These are phyloP conservation scores for Pinus taeda DNA, from an alignment of 75 land plant species.

Conservation along the genomic window DNA sequence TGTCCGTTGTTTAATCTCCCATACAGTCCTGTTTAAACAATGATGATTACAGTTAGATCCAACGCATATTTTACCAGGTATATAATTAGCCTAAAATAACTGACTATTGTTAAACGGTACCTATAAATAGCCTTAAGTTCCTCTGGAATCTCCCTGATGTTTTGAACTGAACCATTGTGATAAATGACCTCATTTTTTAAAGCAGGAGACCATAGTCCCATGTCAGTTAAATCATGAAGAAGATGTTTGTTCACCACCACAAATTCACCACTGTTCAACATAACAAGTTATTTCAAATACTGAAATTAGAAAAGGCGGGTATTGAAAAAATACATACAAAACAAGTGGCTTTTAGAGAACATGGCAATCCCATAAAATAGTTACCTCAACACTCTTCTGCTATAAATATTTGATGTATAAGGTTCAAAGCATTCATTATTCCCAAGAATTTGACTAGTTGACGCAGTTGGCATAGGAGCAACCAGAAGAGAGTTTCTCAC, in stretches of 20 bases:
- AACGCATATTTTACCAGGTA: background rate
- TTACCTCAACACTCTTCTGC: constrained; percentile 90
- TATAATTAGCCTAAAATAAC: background rate
- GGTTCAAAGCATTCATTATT: constrained; percentile 99
- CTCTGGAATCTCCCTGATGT: constrained; percentile 63
- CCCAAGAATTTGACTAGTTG: constrained; percentile 97
- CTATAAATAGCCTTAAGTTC: constrained; percentile 76
- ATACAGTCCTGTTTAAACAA: constrained; percentile 72
- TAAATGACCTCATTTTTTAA: constrained; percentile 82
- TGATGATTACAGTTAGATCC: background rate
- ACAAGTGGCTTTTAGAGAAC: background rate
- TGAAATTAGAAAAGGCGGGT: background rate
- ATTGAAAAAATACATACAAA: background rate
- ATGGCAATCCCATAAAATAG: constrained; percentile 6
- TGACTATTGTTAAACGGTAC: constrained; percentile 16
- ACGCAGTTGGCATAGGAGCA: constrained; percentile 99
- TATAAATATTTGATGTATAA: constrained; percentile 95
- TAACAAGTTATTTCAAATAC: background rate
- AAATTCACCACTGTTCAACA: constrained; percentile 84
- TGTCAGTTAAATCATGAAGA: constrained; percentile 92
- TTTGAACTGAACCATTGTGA: constrained; percentile 84
- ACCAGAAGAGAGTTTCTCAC: constrained; percentile 87
- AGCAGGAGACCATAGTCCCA: constrained; percentile 87
- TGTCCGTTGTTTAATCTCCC: constrained; percentile 93
- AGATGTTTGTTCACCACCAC: constrained; percentile 99